phyloP scores from a whole-genome alignment of 2,329 filamentous ascomycete genomes.

The Botrytis galanthina region DNA sequence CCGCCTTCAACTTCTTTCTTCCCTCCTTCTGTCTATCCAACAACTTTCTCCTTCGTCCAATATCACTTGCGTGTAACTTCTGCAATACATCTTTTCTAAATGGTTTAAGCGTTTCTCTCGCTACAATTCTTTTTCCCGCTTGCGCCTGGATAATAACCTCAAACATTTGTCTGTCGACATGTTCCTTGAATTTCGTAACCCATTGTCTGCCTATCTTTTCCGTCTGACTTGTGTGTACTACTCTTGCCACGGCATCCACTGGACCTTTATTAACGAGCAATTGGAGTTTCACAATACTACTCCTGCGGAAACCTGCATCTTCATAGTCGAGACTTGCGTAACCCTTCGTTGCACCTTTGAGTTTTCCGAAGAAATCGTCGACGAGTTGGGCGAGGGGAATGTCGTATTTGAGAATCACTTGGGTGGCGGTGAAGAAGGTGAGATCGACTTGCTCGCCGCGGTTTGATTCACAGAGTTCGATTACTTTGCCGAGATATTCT shows the following conservation, averaged over 20 bases:
- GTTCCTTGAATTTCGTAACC: constrained; percentile 95
- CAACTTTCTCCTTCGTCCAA: constrained; percentile 77
- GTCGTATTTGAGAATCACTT: constrained; percentile 93
- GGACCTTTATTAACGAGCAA: constrained; percentile 89
- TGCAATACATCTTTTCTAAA: constrained; percentile 93
- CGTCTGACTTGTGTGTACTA: constrained; percentile 80
- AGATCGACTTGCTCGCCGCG: constrained; percentile 84
- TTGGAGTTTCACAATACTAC: constrained; percentile 83
- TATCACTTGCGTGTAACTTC: constrained; percentile 89
- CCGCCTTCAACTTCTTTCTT: constrained; percentile 77
- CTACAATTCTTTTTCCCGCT: constrained; percentile 77
- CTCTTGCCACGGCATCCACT: constrained; percentile 90
- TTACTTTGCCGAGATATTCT: constrained; percentile 90
- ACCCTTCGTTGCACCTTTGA: constrained; percentile 90
- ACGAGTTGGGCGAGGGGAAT: constrained; percentile 86
- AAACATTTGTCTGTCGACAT: constrained; percentile 95
- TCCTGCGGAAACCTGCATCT: constrained; percentile 81
- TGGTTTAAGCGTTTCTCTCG: constrained; percentile 91
- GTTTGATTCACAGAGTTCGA: constrained; percentile 89
- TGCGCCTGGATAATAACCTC: constrained; percentile 94
- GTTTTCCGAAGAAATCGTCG: constrained; percentile 94
- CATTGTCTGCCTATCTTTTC: constrained; percentile 79
- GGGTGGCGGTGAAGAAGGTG: constrained; percentile 85
- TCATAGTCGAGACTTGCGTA: constrained; percentile 97
- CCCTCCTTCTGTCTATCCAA: constrained; percentile 97